phyloP scores from a whole-genome alignment of 2,329 filamentous ascomycete species.

The Fusarium chuoi region DNA sequence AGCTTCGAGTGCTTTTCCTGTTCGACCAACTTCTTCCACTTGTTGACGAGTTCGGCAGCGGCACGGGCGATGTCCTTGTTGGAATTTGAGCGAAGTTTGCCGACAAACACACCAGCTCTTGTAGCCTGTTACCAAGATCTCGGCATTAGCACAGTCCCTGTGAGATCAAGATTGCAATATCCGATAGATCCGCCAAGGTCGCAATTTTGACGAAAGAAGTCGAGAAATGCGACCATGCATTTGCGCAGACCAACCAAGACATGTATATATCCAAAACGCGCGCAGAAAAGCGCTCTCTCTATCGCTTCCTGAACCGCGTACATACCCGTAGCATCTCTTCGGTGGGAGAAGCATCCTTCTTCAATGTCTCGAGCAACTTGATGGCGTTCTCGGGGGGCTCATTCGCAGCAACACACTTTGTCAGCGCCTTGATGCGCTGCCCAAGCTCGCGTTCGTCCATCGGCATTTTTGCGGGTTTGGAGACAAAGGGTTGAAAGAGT shows the following conservation, averaged over 20 bases:
- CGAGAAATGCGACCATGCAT: conserved; percentile 32
- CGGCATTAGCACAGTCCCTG: conserved; percentile 17
- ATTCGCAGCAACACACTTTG: conserved; percentile 79
- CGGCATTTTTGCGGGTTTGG: conserved; percentile 17
- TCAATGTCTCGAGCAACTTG: conserved; percentile 79
- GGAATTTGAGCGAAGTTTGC: conserved; percentile 79
- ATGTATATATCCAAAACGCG: conserved; percentile 11
- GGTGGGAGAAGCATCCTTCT: conserved; percentile 82
- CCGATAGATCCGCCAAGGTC: background rate
- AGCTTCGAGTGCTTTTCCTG: conserved; percentile 64
- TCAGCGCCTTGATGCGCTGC: conserved; percentile 79
- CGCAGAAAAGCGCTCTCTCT: background rate
- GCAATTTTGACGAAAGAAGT: background rate
- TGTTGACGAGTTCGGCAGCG: conserved; percentile 84
- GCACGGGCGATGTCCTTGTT: conserved; percentile 84
- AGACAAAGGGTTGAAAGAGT: background rate
- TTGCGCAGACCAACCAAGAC: conserved; percentile 26
- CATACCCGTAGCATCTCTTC: conserved; percentile 87
- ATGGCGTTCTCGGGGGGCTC: conserved; percentile 79
- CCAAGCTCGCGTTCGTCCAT: conserved; percentile 89
- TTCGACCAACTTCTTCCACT: conserved; percentile 86
- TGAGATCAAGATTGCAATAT: background rate
- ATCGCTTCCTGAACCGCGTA: conserved; percentile 50
- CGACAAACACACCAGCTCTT: conserved; percentile 90
- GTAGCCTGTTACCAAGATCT: conserved; percentile 66